These are phyloP conservation scores for Chenopodium quinoa DNA, from an alignment of 148 eudicot genomes.

Conservation along the genomic window DNA sequence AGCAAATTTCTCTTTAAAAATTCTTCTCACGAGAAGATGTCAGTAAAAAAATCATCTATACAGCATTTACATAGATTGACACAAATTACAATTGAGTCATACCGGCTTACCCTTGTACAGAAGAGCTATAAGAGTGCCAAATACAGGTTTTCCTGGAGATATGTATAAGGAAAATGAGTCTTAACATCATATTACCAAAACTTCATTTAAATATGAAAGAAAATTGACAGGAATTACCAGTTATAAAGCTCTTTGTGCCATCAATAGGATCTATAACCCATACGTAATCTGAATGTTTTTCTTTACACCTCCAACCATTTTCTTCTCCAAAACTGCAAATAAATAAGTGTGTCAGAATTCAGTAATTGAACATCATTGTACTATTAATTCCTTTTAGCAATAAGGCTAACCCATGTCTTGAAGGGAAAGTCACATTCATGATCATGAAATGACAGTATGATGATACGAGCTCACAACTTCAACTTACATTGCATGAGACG, in stretches of 20 bases:
- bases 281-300: conserved; percentile 74
- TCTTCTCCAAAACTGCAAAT: conserved; percentile 92
- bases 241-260: conserved; percentile 97
- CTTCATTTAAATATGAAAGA: not conserved
- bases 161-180: conserved; percentile 11
- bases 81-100: conserved; percentile 35
- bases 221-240: conserved; percentile 44
- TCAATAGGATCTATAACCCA: conserved; percentile 99
- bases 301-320: conserved; percentile 90
- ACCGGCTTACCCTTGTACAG: conserved; percentile 91
- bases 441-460: not conserved
- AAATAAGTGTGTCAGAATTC: not conserved
- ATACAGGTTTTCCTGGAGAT: conserved; percentile 80
- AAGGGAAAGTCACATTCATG: not conserved
- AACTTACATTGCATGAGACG: conserved; percentile 88
- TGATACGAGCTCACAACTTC: not conserved
- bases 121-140: conserved; percentile 92
- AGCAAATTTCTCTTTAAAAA: not conserved
- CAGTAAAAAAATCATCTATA: not conserved
- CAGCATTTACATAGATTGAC: not conserved
- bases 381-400: not conserved
- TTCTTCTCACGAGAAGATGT: not conserved
- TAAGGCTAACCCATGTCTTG: not conserved
- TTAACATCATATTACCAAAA: not conserved
- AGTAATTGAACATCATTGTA: not conserved